Conservation (phyloP, 1,284 basidiomycete genomes). For the Austroboletus niveus region DNA sequence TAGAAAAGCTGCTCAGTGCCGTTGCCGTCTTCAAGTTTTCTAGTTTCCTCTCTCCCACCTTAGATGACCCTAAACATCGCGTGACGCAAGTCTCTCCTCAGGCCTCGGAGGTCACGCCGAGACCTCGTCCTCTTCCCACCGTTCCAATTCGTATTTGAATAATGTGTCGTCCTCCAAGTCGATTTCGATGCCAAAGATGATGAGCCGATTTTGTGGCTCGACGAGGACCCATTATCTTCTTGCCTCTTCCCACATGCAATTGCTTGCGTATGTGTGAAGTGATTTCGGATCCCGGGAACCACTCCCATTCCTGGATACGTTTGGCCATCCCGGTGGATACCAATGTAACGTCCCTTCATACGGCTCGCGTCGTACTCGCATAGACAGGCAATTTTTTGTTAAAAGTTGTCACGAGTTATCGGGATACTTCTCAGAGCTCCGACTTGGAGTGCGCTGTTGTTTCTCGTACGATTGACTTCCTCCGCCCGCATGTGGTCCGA, state of each 20-base stretch:
- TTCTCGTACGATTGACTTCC: constrained; percentile 1
- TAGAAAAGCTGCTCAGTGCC: too few species aligned
- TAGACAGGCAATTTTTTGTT: constrained; percentile 2
- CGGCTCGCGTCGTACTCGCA: neutral
- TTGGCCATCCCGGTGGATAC: constrained; percentile 8
- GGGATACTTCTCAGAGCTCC: neutral
- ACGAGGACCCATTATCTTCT: constrained; percentile 11
- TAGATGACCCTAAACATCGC: too few species aligned
- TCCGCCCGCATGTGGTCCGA: constrained; percentile 3
- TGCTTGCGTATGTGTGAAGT: constrained; percentile 9
- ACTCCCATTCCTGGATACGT: constrained; percentile 8
- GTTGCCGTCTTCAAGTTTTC: too few species aligned
- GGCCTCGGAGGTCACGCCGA: too few species aligned
- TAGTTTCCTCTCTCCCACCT: too few species aligned
- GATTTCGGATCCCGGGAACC: constrained; percentile 8
- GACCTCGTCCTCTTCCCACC: constrained; percentile 4
- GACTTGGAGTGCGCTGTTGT: constrained; percentile 8
- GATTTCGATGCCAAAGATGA: neutral
- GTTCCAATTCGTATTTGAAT: constrained; percentile 11
- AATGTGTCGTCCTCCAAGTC: neutral
- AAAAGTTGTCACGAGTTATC: constrained; percentile 9
- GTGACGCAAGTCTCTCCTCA: too few species aligned
- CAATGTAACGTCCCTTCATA: neutral
- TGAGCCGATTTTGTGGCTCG: neutral
- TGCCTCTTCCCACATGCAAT: constrained; percentile 14